Percentiles rank a stretch among this genome's conserved stretches.
Conservation (phyloP, 2,329 filamentous ascomycete genomes). For the Grosmannia clavigera region DNA sequence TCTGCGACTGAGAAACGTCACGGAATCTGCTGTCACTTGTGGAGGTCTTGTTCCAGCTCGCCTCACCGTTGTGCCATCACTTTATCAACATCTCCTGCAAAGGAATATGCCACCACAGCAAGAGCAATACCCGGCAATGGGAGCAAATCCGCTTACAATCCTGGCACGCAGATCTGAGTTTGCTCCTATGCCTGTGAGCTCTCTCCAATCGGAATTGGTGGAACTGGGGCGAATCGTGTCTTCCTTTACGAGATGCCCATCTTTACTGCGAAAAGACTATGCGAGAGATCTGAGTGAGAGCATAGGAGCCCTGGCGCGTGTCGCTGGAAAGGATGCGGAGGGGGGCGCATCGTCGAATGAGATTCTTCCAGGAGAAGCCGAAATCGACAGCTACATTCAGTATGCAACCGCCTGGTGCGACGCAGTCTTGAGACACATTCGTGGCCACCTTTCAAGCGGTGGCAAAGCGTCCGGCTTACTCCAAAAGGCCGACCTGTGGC, state of each 20-base stretch:
- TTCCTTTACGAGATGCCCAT: conserved; percentile 15
- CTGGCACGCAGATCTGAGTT: not conserved
- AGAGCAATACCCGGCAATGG: not conserved
- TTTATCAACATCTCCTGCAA: not conserved
- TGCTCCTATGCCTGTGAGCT: not conserved
- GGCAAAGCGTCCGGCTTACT: conserved; percentile 24
- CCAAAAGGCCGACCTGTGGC: conserved; percentile 28
- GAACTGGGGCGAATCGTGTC: conserved; percentile 22
- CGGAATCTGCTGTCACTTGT: too few relatives aligned
- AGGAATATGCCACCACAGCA: not conserved
- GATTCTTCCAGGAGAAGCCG: not conserved
- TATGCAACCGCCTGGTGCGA: not conserved
- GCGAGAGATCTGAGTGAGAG: conserved; percentile 14
- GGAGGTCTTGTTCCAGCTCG: not conserved
- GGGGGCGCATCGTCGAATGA: not conserved
- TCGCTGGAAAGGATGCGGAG: not conserved
- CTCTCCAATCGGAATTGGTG: not conserved
- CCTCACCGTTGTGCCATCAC: not conserved
- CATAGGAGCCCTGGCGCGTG: conserved; percentile 4
- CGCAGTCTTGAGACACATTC: not conserved
- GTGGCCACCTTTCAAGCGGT: not conserved
- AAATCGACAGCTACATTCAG: not conserved
- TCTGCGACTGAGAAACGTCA: not conserved
- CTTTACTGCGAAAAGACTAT: conserved; percentile 6
- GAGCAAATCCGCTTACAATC: too few relatives aligned